Conservation (phyloP, 495 filamentous ascomycete species). For the Hypoxylon fragiforme region DNA sequence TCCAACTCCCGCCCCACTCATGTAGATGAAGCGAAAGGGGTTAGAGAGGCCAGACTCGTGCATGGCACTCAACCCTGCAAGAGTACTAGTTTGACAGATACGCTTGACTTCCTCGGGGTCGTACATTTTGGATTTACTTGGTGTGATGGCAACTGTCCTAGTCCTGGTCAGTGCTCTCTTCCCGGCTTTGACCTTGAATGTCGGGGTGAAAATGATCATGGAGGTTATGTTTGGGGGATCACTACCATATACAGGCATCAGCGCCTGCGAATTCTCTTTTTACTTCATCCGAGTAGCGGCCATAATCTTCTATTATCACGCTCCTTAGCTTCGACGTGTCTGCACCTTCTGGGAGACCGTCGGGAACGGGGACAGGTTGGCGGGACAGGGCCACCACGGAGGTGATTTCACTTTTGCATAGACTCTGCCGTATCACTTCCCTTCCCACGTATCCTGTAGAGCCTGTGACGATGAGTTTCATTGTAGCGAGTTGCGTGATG, state of each 20-base stretch:
- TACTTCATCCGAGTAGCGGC: constrained; percentile 43
- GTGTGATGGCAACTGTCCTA: constrained; percentile 52
- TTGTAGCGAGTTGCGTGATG: constrained; percentile 12
- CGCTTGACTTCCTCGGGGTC: constrained; percentile 47
- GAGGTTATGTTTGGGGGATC: too few relatives aligned
- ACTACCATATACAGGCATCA: constrained; percentile 56
- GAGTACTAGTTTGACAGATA: constrained; percentile 48
- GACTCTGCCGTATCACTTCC: constrained; percentile 50
- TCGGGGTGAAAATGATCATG: neutral
- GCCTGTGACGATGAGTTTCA: constrained; percentile 57
- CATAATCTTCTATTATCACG: constrained; percentile 46
- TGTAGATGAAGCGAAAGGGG: constrained; percentile 54
- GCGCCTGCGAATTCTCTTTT: constrained; percentile 49
- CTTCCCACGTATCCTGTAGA: constrained; percentile 52
- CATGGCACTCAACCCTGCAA: constrained; percentile 47
- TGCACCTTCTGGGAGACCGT: constrained; percentile 10
- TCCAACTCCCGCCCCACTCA: constrained; percentile 45
- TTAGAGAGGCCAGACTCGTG: constrained; percentile 28
- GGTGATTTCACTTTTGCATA: constrained; percentile 43
- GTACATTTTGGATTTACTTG: constrained; percentile 40
- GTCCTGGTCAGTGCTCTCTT: constrained; percentile 5
- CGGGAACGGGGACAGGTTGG: constrained; percentile 38
- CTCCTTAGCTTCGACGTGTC: constrained; percentile 45
- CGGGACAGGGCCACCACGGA: constrained; percentile 48
- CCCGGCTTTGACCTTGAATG: constrained; percentile 6